Evolutionary conservation across 2,329 filamentous ascomycete genomes (phyloP).

Genomic region (Aspergillus latus): DNA sequence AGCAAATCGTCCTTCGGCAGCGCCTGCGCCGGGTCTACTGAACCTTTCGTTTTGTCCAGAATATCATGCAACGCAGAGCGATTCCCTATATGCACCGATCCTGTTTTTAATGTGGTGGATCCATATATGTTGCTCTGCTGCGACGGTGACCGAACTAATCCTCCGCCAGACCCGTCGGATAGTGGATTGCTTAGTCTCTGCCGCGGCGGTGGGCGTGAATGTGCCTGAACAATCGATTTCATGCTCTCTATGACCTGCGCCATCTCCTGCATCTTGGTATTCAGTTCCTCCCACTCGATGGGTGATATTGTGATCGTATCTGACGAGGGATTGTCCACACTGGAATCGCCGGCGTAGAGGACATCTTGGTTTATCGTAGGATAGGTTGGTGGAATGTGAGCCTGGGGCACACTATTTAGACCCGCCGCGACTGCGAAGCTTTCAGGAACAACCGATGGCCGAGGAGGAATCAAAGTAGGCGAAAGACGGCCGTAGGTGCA

Average conservation of each 20-base stretch:
- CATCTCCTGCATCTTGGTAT: constrained; percentile 36
- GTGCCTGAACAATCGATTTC: constrained; percentile 31
- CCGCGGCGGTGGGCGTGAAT: constrained; percentile 25
- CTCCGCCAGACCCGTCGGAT: constrained; percentile 8
- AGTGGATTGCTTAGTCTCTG: constrained; percentile 20
- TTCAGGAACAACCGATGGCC: constrained; percentile 14
- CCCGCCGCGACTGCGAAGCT: constrained; percentile 16
- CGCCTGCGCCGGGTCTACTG: constrained; percentile 46
- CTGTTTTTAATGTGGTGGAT: constrained; percentile 42
- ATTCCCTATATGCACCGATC: constrained; percentile 58
- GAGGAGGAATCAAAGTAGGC: constrained; percentile 23
- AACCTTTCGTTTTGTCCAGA: constrained; percentile 47
- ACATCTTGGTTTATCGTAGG: constrained; percentile 20
- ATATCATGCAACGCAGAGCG: constrained; percentile 60
- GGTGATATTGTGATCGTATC: constrained; percentile 35
- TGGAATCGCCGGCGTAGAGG: constrained; percentile 23
- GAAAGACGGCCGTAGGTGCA: constrained; percentile 38
- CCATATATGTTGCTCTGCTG: constrained; percentile 31
- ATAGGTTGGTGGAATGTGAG: constrained; percentile 16
- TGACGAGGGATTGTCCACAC: constrained; percentile 22
- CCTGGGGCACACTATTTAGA: constrained; percentile 19
- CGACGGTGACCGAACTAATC: constrained; percentile 19
- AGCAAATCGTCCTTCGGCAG: constrained; percentile 59
- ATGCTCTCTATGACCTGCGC: constrained; percentile 36
- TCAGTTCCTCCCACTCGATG: constrained; percentile 38